Conservation (phyloP, 2,329 filamentous ascomycete species). For the Diaporthe capsici region DNA sequence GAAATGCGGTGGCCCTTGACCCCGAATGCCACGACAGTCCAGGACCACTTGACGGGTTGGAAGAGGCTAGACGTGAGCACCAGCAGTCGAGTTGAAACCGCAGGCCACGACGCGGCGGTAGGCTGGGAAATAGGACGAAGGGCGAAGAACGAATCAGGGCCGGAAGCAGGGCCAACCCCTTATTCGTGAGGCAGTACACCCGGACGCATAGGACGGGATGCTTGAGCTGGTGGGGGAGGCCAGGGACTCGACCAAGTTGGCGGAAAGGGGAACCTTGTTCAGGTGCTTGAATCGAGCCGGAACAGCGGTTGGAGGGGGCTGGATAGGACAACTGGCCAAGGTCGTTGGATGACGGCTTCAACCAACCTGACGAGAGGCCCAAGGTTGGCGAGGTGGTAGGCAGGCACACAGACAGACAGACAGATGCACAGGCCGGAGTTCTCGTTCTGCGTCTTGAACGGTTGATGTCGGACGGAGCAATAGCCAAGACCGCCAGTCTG, state of each 20-base stretch:
- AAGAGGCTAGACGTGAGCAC: slow-evolving; percentile 13
- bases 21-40: background rate
- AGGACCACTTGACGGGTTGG: background rate
- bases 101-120: slow-evolving; percentile 13
- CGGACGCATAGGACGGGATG: slow-evolving; percentile 13
- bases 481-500: slow-evolving; percentile 9
- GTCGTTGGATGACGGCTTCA: background rate
- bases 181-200: slow-evolving; percentile 18
- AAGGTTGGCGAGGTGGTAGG: background rate
- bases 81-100: slow-evolving; percentile 21
- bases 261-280: slow-evolving; percentile 11
- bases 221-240: slow-evolving; percentile 9
- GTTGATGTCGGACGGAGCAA: background rate
- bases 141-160: slow-evolving; percentile 9
- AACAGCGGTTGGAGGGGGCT: background rate
- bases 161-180: background rate
- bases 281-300: slow-evolving; percentile 4
- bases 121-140: background rate
- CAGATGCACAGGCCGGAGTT: slow-evolving; percentile 12
- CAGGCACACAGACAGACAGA: background rate
- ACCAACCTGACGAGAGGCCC: background rate
- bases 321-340: background rate
- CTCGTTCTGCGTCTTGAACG: slow-evolving; percentile 4
- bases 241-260: slow-evolving; percentile 1
- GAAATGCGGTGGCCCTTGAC: background rate